phyloP scores from a whole-genome alignment of 1,284 basidiomycete species.

The Melampsora americana region DNA sequence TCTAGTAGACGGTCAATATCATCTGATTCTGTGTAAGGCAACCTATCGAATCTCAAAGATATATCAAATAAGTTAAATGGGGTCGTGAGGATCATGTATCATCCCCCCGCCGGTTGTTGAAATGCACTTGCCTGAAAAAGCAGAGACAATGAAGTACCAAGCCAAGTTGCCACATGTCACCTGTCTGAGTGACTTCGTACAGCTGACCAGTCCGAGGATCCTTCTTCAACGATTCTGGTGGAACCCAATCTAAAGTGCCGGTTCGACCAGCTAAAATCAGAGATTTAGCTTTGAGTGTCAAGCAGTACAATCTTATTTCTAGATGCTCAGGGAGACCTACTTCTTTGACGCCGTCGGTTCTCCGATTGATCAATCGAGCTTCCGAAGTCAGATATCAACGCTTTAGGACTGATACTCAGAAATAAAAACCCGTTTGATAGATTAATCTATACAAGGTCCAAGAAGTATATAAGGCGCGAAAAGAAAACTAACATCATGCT shows the following conservation, averaged over 20 bases:
- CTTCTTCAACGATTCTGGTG: conserved; percentile 71
- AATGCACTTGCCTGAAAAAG: conserved; percentile 62
- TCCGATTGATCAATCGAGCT: conserved; percentile 62
- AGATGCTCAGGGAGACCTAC: conserved; percentile 18
- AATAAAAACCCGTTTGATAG: not conserved
- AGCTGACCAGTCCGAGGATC: conserved; percentile 61
- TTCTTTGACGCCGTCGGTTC: conserved; percentile 47
- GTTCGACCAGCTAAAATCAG: conserved; percentile 70
- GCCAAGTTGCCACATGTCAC: conserved; percentile 63
- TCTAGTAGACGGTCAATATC: conserved; percentile 66
- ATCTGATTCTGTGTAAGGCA: conserved; percentile 57
- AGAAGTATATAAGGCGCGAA: conserved; percentile 48
- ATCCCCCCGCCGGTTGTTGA: conserved; percentile 56
- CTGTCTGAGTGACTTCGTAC: conserved; percentile 74
- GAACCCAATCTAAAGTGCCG: conserved; percentile 71
- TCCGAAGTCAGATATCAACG: conserved; percentile 90
- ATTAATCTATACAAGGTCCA: not conserved
- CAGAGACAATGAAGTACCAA: conserved; percentile 88
- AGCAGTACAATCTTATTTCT: conserved; percentile 56
- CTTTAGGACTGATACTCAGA: conserved; percentile 57
- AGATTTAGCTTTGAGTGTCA: conserved; percentile 55
- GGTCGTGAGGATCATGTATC: conserved; percentile 50
- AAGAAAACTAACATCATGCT: conserved; percentile 63
- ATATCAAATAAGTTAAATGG: conserved; percentile 61
- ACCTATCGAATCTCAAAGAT: conserved; percentile 56